Percentiles rank a stretch among this genome's conserved stretches.
Conservation (phyloP, 768 basidiomycete genomes). For the Pleurotus ostreatus region DNA sequence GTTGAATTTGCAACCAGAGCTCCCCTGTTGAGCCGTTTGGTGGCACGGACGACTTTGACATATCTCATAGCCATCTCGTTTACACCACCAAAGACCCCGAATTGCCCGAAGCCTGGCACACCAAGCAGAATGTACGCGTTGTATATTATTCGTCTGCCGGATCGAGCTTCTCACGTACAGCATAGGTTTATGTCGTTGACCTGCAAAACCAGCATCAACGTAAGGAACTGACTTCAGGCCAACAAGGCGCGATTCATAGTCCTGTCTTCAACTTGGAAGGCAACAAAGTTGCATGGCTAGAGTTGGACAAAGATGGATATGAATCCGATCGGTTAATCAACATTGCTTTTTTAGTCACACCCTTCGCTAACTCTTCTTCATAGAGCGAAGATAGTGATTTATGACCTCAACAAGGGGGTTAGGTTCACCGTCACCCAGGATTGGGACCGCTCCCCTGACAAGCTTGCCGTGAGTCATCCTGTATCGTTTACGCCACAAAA, state of each 20-base stretch:
- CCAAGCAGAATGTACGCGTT: conserved; percentile 71
- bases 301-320: conserved; percentile 84
- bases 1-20: conserved; percentile 34
- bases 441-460: conserved; percentile 81
- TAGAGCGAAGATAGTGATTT: conserved; percentile 76
- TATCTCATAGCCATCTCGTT: conserved; percentile 64
- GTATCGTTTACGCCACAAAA: not conserved
- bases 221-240: conserved; percentile 74
- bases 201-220: conserved; percentile 48
- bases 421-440: conserved; percentile 70
- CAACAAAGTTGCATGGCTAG: conserved; percentile 80
- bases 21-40: conserved; percentile 85
- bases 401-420: conserved; percentile 64
- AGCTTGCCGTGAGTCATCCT: conserved; percentile 45
- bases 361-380: not conserved
- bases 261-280: conserved; percentile 67
- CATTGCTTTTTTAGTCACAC: not conserved
- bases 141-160: not conserved
- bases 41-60: conserved; percentile 76
- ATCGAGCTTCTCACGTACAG: not conserved
- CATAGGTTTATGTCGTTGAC: conserved; percentile 67
- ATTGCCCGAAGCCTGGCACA: conserved; percentile 78
- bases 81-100: conserved; percentile 85
- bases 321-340: conserved; percentile 70
- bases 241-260: conserved; percentile 73